phyloP scores from a whole-genome alignment of 192 early-diverging fungal species.

The Linderina pennispora region DNA sequence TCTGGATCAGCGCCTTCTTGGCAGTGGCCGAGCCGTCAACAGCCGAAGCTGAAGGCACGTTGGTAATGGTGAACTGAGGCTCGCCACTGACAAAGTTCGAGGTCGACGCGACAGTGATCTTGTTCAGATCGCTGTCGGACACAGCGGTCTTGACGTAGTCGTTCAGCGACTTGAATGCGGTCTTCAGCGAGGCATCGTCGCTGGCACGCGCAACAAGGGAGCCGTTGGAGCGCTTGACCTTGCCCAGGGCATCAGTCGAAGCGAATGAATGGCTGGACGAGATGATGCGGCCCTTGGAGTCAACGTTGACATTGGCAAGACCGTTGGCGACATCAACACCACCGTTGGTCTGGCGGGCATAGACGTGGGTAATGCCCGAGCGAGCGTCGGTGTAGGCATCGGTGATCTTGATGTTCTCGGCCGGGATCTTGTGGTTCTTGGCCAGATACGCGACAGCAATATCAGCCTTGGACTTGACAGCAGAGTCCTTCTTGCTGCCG shows the following conservation, averaged over 20 bases:
- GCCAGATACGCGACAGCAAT: not conserved
- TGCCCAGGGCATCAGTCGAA: not conserved
- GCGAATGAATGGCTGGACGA: constrained; percentile 42
- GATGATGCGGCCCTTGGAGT: constrained; percentile 26
- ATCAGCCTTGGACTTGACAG: not conserved
- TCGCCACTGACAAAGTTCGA: constrained; percentile 27
- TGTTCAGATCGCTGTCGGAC: constrained; percentile 48
- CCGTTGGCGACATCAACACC: constrained; percentile 57
- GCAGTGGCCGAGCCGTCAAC: not conserved
- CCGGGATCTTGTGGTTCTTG: not conserved
- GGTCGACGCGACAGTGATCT: constrained; percentile 63
- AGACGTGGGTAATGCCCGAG: constrained; percentile 57
- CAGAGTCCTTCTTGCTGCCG: not conserved
- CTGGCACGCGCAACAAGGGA: constrained; percentile 2
- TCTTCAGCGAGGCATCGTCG: not conserved
- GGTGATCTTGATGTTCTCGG: constrained; percentile 1
- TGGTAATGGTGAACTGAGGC: constrained; percentile 4
- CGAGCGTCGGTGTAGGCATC: constrained; percentile 27
- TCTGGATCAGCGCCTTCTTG: constrained; percentile 4
- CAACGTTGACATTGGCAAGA: constrained; percentile 56
- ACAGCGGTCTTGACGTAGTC: constrained; percentile 77
- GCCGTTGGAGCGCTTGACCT: not conserved
- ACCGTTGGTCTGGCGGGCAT: constrained; percentile 50
- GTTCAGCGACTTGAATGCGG: constrained; percentile 34
- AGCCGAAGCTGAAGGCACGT: not conserved